Conservation (phyloP, 192 early-diverging fungal genomes). For the Spinellus fusiger region DNA sequence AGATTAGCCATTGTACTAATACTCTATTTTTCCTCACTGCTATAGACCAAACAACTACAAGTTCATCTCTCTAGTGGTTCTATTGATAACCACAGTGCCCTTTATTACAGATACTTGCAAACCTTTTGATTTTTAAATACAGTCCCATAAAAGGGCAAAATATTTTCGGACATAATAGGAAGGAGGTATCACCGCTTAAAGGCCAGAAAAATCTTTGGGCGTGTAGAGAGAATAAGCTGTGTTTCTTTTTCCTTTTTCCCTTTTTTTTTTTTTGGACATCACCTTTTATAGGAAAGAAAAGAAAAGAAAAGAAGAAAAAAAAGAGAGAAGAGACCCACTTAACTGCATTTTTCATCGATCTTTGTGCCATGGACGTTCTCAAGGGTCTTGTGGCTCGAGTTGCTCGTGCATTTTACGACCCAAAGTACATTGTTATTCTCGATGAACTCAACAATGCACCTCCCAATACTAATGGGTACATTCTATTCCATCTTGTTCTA, state of each 20-base stretch:
- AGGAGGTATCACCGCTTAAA: too few species aligned
- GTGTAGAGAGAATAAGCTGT: too few species aligned
- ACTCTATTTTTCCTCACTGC: too few species aligned
- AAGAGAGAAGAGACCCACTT: background rate
- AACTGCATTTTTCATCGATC: background rate
- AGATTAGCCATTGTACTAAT: too few species aligned
- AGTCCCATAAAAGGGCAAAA: too few species aligned
- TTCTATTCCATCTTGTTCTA: background rate
- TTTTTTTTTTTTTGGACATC: background rate
- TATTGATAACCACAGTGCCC: too few species aligned
- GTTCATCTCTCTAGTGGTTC: too few species aligned
- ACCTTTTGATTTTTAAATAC: too few species aligned
- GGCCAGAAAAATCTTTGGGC: too few species aligned
- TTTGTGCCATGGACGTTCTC: conserved; percentile 37
- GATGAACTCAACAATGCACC: conserved; percentile 66
- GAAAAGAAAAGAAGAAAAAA: background rate
- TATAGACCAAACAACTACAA: too few species aligned
- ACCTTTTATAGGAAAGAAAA: background rate
- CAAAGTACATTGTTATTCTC: conserved; percentile 70
- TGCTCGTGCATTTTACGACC: conserved; percentile 83
- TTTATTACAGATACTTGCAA: too few species aligned
- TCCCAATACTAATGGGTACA: conserved; percentile 23
- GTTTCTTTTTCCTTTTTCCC: background rate
- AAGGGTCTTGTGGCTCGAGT: conserved; percentile 63
- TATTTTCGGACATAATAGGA: too few species aligned